Percentiles rank a stretch among this genome's conserved stretches.
These are phyloP conservation scores for Posidonia australis DNA, from an alignment of 106 monocot species.

Conservation along the genomic window DNA sequence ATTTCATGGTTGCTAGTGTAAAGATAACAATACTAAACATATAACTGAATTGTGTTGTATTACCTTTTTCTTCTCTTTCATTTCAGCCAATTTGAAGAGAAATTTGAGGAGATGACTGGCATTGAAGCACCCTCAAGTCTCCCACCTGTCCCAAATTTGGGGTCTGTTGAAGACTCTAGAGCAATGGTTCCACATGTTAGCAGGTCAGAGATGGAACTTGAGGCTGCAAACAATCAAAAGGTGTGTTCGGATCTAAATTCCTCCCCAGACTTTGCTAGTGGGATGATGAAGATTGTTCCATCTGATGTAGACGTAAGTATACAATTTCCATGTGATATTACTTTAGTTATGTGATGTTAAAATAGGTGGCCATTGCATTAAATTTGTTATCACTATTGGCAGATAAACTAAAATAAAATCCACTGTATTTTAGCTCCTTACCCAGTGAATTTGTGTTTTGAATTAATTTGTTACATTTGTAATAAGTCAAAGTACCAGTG, in stretches of 20 bases:
- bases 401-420: no score
- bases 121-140: slow-evolving; percentile 34
- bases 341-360: no score
- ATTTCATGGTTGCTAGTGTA: no score
- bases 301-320: slow-evolving; percentile 76
- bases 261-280: slow-evolving; percentile 47
- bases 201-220: slow-evolving; percentile 10
- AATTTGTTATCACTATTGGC: no score
- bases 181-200: slow-evolving; percentile 16
- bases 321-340: background rate
- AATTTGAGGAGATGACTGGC: slow-evolving; percentile 69
- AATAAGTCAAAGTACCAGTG: no score
- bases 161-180: slow-evolving; percentile 13
- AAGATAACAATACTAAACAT: background rate
- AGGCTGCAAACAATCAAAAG: slow-evolving; percentile 8
- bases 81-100: slow-evolving; percentile 84
- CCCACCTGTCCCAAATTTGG: slow-evolving; percentile 28
- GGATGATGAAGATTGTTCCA: slow-evolving; percentile 80
- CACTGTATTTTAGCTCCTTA: no score
- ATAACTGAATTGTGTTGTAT: background rate
- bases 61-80: background rate
- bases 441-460: no score
- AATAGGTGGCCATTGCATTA: no score
- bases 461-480: no score
- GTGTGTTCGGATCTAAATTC: slow-evolving; percentile 25